phyloP scores from a whole-genome alignment of 805 yeast species.

The Candida khao-thaluensis region DNA sequence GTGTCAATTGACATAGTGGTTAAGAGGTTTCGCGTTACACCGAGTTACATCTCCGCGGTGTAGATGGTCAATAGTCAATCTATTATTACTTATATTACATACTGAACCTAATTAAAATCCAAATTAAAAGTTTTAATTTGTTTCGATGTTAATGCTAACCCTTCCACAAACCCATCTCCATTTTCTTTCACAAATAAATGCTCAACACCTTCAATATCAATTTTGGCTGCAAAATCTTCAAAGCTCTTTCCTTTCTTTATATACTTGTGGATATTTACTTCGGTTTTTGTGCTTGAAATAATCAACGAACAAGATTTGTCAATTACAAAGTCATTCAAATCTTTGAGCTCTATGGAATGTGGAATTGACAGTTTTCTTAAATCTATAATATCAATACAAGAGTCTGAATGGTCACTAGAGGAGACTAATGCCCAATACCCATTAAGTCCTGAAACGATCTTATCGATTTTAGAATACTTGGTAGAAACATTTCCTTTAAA shows the following conservation, averaged over 20 bases:
- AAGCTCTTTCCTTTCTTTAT: constrained; percentile 38
- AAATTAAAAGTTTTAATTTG: neutral
- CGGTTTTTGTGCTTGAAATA: constrained; percentile 20
- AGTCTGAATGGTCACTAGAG: constrained; percentile 16
- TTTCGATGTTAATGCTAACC: neutral
- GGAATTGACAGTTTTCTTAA: constrained; percentile 39
- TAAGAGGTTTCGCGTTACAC: too few species aligned
- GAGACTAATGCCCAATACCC: constrained; percentile 59
- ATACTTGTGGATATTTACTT: constrained; percentile 33
- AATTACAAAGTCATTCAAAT: constrained; percentile 24
- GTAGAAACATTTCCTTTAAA: constrained; percentile 32
- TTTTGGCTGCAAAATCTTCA: constrained; percentile 4
- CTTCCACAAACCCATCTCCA: neutral
- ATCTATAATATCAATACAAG: constrained; percentile 45
- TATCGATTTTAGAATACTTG: constrained; percentile 23
- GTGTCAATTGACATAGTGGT: neutral
- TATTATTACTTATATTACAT: neutral
- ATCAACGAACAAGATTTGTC: constrained; percentile 39
- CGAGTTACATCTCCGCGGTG: too few species aligned
- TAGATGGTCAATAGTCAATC: too few species aligned
- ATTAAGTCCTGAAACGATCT: constrained; percentile 55
- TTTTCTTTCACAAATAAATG: constrained; percentile 1
- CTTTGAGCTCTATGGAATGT: constrained; percentile 26
- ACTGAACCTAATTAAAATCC: neutral
- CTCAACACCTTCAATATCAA: neutral